These are phyloP conservation scores for Prunus mira DNA, from an alignment of 306 rosid genomes.

Conservation along the genomic window DNA sequence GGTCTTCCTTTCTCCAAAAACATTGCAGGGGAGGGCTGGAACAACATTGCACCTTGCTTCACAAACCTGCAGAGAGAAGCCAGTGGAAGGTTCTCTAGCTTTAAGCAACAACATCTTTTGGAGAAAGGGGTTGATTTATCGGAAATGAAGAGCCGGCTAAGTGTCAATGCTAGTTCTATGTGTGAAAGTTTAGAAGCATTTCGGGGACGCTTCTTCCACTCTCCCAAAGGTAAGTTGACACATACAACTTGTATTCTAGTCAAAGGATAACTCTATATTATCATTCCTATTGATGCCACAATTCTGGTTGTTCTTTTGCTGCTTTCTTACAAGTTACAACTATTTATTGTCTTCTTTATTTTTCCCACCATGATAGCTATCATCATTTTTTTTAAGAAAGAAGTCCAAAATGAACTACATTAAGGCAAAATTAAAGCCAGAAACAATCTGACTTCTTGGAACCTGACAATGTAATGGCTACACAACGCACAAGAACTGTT, in stretches of 20 bases:
- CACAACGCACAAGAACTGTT: not conserved
- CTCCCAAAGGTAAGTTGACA: constrained; percentile 49
- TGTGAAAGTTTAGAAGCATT: constrained; percentile 44
- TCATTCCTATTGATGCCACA: not conserved
- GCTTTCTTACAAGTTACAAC: not conserved
- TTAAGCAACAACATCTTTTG: constrained; percentile 45
- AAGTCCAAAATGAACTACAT: not conserved
- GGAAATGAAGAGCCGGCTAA: constrained; percentile 45
- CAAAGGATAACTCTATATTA: not conserved
- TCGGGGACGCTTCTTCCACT: constrained; percentile 39
- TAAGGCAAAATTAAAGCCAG: not conserved
- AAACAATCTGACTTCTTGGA: not conserved
- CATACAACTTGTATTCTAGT: constrained; percentile 1
- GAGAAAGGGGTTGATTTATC: constrained; percentile 42
- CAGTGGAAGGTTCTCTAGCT: constrained; percentile 35
- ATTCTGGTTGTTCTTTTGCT: not conserved
- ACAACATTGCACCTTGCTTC: constrained; percentile 36
- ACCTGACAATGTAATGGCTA: not conserved
- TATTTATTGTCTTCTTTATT: not conserved
- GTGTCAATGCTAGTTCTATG: constrained; percentile 36
- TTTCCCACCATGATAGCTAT: not conserved
- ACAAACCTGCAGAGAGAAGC: constrained; percentile 61
- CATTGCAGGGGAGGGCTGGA: constrained; percentile 39
- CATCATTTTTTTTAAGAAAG: not conserved
- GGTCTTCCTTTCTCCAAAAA: constrained; percentile 30